A percentile compares a stretch with the other conserved stretches of the same genome.
Evolutionary conservation across 441 rosid genomes (phyloP).

Genomic region (Erodium moschatum): DNA sequence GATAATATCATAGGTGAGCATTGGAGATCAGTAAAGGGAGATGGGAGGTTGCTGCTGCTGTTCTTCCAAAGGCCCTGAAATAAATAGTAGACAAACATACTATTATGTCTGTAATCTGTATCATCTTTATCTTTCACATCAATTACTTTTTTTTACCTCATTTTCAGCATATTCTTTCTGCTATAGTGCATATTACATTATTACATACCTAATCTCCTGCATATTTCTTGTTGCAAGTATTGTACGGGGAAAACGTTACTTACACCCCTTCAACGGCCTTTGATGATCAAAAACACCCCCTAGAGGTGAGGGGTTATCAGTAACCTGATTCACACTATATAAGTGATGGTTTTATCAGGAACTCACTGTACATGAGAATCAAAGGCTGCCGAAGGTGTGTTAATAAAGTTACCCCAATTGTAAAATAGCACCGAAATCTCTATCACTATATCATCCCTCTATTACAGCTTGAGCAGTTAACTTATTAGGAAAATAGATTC

Average conservation of each 20-base stretch:
- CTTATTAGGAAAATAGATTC: neutral
- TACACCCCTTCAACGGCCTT: too few relatives aligned
- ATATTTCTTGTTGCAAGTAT: too few relatives aligned
- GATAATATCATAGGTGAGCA: too few relatives aligned
- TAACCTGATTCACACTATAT: too few relatives aligned
- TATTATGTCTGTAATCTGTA: slow-evolving; percentile 50
- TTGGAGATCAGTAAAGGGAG: slow-evolving; percentile 21
- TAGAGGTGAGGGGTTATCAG: too few relatives aligned
- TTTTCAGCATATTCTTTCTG: neutral
- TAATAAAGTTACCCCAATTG: too few relatives aligned
- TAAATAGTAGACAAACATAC: slow-evolving; percentile 35
- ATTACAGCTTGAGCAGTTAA: neutral
- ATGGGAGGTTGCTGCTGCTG: slow-evolving; percentile 89
- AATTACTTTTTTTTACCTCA: neutral
- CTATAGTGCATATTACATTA: neutral
- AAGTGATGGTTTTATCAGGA: too few relatives aligned
- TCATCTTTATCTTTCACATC: slow-evolving; percentile 13
- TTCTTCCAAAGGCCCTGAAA: slow-evolving; percentile 46
- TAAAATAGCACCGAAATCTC: neutral
- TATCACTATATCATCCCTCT: neutral
- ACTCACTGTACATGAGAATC: too few relatives aligned
- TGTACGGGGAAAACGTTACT: too few relatives aligned
- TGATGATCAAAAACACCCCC: too few relatives aligned
- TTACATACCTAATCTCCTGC: too few relatives aligned
- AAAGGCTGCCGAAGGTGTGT: too few relatives aligned